These are phyloP conservation scores for Gossypium rotundifolium DNA, from an alignment of 345 rosid species.

Conservation along the genomic window DNA sequence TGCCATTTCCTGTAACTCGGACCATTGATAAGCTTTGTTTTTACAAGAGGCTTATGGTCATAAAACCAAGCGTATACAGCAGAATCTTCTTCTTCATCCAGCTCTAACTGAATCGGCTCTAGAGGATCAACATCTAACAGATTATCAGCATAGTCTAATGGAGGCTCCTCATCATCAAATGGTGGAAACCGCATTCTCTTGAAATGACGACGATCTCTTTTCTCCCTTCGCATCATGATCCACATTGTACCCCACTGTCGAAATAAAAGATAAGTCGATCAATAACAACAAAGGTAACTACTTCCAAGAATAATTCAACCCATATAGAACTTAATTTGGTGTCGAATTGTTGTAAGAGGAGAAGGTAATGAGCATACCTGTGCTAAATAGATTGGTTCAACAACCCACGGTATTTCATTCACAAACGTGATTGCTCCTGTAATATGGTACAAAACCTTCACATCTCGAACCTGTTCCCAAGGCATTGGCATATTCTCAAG, in stretches of 20 bases:
- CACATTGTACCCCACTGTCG: slow-evolving; percentile 98
- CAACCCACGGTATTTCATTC: slow-evolving; percentile 98
- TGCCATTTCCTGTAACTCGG: slow-evolving; percentile 99
- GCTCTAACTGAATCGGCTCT: slow-evolving; percentile 90
- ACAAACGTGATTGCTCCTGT: slow-evolving; percentile 97
- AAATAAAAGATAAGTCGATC: slow-evolving; percentile 1
- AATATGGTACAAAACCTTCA: slow-evolving; percentile 86
- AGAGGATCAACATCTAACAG: slow-evolving; percentile 95
- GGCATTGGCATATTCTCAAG: slow-evolving; percentile 99
- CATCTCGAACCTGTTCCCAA: slow-evolving; percentile 99
- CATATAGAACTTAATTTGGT: neutral
- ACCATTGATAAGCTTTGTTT: slow-evolving; percentile 95
- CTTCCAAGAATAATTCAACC: neutral
- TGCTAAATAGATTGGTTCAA: slow-evolving; percentile 94
- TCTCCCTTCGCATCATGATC: slow-evolving; percentile 99
- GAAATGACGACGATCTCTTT: slow-evolving; percentile 97
- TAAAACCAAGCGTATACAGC: slow-evolving; percentile 98
- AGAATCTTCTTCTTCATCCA: slow-evolving; percentile 98
- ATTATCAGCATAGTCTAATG: slow-evolving; percentile 97
- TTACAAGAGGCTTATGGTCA: slow-evolving; percentile 97
- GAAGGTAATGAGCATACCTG: slow-evolving; percentile 42
- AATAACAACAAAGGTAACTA: neutral
- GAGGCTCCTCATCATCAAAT: slow-evolving; percentile 99
- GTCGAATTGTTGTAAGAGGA: neutral
- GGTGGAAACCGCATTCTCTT: slow-evolving; percentile 99